phyloP scores from a whole-genome alignment of 495 filamentous ascomycete species.

The Lasiosphaeriaceae sp. region DNA sequence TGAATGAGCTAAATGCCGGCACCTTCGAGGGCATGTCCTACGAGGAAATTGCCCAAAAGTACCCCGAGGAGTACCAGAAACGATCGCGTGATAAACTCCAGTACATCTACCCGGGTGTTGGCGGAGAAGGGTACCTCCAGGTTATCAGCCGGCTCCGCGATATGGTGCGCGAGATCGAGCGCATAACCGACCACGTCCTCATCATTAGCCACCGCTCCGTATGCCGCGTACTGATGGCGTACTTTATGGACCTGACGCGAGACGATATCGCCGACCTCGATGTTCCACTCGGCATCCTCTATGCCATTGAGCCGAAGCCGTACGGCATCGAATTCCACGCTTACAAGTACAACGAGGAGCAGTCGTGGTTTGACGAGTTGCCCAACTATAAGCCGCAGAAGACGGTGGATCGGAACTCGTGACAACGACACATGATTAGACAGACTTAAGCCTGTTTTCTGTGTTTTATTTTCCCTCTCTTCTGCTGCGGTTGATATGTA shows the following conservation, averaged over 20 bases:
- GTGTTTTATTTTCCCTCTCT: background rate
- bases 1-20: slow-evolving; percentile 92
- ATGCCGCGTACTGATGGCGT: slow-evolving; percentile 86
- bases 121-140: slow-evolving; percentile 93
- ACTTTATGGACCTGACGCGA: slow-evolving; percentile 86
- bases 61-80: slow-evolving; percentile 71
- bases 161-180: slow-evolving; percentile 94
- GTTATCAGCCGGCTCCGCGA: slow-evolving; percentile 93
- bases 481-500: no score
- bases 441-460: background rate
- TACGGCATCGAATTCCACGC: slow-evolving; percentile 97
- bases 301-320: slow-evolving; percentile 92
- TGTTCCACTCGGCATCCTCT: slow-evolving; percentile 86
- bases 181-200: slow-evolving; percentile 91
- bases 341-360: slow-evolving; percentile 75
- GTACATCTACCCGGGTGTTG: slow-evolving; percentile 91
- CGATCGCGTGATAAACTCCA: slow-evolving; percentile 79
- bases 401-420: slow-evolving; percentile 41
- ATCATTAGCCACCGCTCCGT: slow-evolving; percentile 88
- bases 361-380: slow-evolving; percentile 75
- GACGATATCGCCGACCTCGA: slow-evolving; percentile 91
- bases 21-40: slow-evolving; percentile 94
- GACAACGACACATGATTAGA: background rate
- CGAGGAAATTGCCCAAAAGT: slow-evolving; percentile 71
- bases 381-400: slow-evolving; percentile 69